Percentiles rank a stretch among this genome's conserved stretches.
Evolutionary conservation across 768 basidiomycete species (phyloP).

Genomic region (Pulveroboletus ravenelii): DNA sequence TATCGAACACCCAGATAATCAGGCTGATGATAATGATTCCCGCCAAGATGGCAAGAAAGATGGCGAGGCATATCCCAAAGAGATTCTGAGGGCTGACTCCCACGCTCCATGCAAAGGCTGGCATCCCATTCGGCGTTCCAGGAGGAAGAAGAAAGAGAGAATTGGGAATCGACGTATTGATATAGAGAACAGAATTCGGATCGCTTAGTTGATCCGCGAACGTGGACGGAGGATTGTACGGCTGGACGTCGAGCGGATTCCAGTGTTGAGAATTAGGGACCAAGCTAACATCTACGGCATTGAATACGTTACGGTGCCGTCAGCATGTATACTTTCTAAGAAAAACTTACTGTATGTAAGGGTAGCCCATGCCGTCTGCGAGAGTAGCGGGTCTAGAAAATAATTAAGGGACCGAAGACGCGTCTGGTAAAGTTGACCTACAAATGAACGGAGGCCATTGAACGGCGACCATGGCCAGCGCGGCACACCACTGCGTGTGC

Average conservation of each 20-base stretch:
- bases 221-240: constrained; percentile 60
- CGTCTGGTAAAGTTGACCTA: constrained; percentile 35
- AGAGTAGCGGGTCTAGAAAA: constrained; percentile 76
- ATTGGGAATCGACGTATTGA: constrained; percentile 66
- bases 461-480: constrained; percentile 89
- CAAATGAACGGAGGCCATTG: constrained; percentile 93
- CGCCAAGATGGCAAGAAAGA: constrained; percentile 78
- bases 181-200: constrained; percentile 67
- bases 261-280: constrained; percentile 53
- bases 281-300: constrained; percentile 64
- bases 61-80: constrained; percentile 72
- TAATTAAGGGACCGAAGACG: constrained; percentile 13
- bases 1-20: constrained; percentile 71
- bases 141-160: constrained; percentile 65
- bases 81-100: constrained; percentile 81
- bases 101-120: constrained; percentile 78
- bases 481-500: constrained; percentile 89
- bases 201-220: constrained; percentile 75
- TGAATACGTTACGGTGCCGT: constrained; percentile 7
- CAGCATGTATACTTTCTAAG: constrained; percentile 7
- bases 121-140: constrained; percentile 60
- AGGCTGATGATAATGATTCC: constrained; percentile 66
- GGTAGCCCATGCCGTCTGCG: constrained; percentile 86
- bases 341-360: constrained; percentile 59
- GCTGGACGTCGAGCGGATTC: constrained; percentile 56